Percentiles rank a stretch among this genome's conserved stretches.
phyloP scores from a whole-genome alignment of 164 flowering plant species.

The Vitis cinerea region DNA sequence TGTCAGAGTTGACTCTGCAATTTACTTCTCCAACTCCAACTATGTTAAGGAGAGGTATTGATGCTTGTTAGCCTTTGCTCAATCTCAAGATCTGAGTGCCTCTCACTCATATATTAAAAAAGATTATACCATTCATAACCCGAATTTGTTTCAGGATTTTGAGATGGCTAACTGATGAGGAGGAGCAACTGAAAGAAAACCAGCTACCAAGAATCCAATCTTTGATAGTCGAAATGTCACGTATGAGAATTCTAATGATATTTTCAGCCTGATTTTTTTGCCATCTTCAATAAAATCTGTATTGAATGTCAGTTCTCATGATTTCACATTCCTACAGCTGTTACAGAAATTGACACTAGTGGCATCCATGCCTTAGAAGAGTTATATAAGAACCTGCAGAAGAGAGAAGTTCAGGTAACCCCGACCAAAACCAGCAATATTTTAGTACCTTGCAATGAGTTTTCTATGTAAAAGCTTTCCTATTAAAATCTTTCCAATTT shows the following conservation, averaged over 20 bases:
- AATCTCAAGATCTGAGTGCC: no score
- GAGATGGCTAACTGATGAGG: conserved; percentile 75
- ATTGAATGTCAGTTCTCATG: no score
- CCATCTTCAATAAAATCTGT: no score
- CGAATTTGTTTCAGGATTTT: conserved; percentile 48
- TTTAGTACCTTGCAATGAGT: no score
- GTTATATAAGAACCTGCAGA: conserved; percentile 53
- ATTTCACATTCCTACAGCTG: conserved; percentile 47
- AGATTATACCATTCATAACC: no score
- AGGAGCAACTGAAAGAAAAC: conserved; percentile 38
- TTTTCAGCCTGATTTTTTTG: background rate
- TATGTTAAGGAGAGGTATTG: conserved; percentile 76
- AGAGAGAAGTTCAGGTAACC: conserved; percentile 63
- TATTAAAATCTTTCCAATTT: no score
- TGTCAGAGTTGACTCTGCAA: conserved; percentile 78
- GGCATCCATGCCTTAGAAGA: conserved; percentile 86
- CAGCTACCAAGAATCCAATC: conserved; percentile 40
- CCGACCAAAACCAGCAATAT: no score
- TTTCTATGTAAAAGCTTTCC: no score
- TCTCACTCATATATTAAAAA: no score
- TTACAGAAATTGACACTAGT: conserved; percentile 87
- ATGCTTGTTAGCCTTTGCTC: background rate
- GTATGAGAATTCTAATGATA: conserved; percentile 32
- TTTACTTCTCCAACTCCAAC: conserved; percentile 87
- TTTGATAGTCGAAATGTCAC: conserved; percentile 81